Evolutionary conservation across 2,329 filamentous ascomycete species (phyloP).

Genomic region (Coniochaeta ligniaria): DNA sequence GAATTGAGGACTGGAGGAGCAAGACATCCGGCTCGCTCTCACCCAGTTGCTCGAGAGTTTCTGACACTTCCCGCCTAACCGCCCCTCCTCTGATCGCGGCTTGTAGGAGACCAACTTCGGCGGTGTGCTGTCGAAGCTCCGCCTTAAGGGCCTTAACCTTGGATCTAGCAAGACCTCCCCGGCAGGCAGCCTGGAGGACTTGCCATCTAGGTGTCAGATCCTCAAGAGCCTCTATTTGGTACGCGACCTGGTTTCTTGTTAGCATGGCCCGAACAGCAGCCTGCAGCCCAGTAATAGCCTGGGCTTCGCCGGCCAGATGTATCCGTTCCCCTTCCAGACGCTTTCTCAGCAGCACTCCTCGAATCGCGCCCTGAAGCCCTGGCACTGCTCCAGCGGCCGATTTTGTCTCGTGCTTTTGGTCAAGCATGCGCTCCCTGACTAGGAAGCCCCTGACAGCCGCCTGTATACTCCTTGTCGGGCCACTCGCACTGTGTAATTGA

Average conservation of each 20-base stretch:
- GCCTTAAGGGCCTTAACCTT: slow-evolving; percentile 35
- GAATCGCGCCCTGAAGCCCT: slow-evolving; percentile 57
- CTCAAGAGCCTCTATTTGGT: slow-evolving; percentile 43
- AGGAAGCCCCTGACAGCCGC: slow-evolving; percentile 61
- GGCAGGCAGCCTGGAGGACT: slow-evolving; percentile 37
- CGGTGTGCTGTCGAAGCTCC: slow-evolving; percentile 37
- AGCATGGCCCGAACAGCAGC: slow-evolving; percentile 58
- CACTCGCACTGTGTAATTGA: slow-evolving; percentile 55
- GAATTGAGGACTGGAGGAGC: slow-evolving; percentile 49
- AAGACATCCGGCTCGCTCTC: slow-evolving; percentile 37
- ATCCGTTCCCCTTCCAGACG: slow-evolving; percentile 46
- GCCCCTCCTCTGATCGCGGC: slow-evolving; percentile 46
- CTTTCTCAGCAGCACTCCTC: slow-evolving; percentile 58
- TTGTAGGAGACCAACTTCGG: slow-evolving; percentile 41
- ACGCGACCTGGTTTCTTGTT: slow-evolving; percentile 45
- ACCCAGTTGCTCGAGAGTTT: slow-evolving; percentile 39
- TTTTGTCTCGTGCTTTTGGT: slow-evolving; percentile 49
- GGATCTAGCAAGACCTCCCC: slow-evolving; percentile 41
- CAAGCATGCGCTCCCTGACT: slow-evolving; percentile 47
- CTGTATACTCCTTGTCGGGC: slow-evolving; percentile 59
- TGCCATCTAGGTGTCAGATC: slow-evolving; percentile 42
- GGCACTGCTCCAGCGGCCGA: slow-evolving; percentile 43
- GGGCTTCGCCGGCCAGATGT: slow-evolving; percentile 42
- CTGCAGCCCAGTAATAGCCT: slow-evolving; percentile 51
- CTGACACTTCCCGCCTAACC: slow-evolving; percentile 41